Percentiles rank a stretch among this genome's conserved stretches.
phyloP scores from a whole-genome alignment of 805 yeast species.

The Clavispora asparagi region DNA sequence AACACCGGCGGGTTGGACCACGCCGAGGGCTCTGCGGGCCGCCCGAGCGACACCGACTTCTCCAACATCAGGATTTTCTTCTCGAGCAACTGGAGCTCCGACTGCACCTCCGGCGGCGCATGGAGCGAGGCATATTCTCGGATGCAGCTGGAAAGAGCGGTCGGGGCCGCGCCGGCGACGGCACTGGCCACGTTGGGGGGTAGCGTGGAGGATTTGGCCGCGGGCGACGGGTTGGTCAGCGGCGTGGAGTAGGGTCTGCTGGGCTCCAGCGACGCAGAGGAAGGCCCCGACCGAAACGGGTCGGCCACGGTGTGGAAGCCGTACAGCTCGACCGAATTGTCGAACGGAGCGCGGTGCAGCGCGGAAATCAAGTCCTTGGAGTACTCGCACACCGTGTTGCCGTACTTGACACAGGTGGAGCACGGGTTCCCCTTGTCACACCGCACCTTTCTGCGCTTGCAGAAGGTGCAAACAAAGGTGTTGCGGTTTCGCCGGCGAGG shows the following conservation, averaged over 20 bases:
- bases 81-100: slow-evolving; percentile 16
- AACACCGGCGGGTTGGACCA: slow-evolving; percentile 1
- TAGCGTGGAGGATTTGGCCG: too few relatives aligned
- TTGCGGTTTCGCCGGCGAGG: slow-evolving; percentile 5
- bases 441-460: slow-evolving; percentile 19
- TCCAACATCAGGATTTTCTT: slow-evolving; percentile 17
- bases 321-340: neutral
- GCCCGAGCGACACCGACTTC: slow-evolving; percentile 7
- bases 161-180: too few relatives aligned
- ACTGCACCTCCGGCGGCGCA: slow-evolving; percentile 6
- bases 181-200: too few relatives aligned
- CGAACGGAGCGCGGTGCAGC: neutral
- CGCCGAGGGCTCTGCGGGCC: neutral
- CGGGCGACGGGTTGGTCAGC: too few relatives aligned
- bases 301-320: neutral
- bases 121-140: neutral
- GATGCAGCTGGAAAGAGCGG: too few relatives aligned
- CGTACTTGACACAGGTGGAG: slow-evolving; percentile 27
- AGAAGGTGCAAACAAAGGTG: slow-evolving; percentile 18
- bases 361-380: neutral
- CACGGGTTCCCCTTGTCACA: slow-evolving; percentile 22
- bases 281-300: neutral
- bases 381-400: slow-evolving; percentile 26
- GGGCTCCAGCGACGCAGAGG: too few relatives aligned
- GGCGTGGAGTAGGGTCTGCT: too few relatives aligned